Base-by-base conservation (phyloP, 2,329 filamentous ascomycete species). In the Trichoderma arundinaceum region DNA sequence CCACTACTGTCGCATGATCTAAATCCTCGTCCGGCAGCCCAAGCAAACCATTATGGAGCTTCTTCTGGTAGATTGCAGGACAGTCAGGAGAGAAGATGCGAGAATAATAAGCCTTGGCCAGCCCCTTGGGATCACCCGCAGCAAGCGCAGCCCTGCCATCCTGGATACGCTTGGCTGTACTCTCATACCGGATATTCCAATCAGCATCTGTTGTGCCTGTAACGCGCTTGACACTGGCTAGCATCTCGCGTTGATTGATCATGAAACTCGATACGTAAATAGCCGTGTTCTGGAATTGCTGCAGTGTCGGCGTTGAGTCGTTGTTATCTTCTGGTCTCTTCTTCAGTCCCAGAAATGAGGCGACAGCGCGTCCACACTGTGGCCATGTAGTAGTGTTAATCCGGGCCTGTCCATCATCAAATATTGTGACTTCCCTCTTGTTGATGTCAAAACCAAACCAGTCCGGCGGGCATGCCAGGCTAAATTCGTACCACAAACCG, bases 231-330 rank as follows among this genome's bases (percentile, higher is more conserved):
- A 87, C 77, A 22, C 81, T 82, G 44, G 83, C 83, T 66, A 90
- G 81, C 76, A 91, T 89, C 7, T 91, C 88, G 32, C 79, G 80
- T 72, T 91, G 88, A 67, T 74, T 85, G 65, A 89, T 68, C 1
- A 76, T 71, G 74, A 89, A 90, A 53, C 83, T 86, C 41, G 77
- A 78, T n/a, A 88, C 64, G 68, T 81, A 84, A 6, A 88, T 69
- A 2, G 69, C 66, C 59, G 80, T 78, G 73, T 87, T 86, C 9
- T n/a, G 75, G 66, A 68, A 77, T 68, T 7, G 76, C 73, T 19
- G 86, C 0, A 81, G 71, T 1, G 70, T 67, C 4, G 74, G 48
- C 74, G 79, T 17, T 1, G 54, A 12, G 17, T 74, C 70, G 2
- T 67, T 46, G n/a, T 74, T 1, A 72, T 60, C 77, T 74, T 48